A percentile compares a stretch with the other conserved stretches of the same genome.
Evolutionary conservation across 352 stramenopile genomes (phyloP).

Genomic region (Phytophthora hibernalis): DNA sequence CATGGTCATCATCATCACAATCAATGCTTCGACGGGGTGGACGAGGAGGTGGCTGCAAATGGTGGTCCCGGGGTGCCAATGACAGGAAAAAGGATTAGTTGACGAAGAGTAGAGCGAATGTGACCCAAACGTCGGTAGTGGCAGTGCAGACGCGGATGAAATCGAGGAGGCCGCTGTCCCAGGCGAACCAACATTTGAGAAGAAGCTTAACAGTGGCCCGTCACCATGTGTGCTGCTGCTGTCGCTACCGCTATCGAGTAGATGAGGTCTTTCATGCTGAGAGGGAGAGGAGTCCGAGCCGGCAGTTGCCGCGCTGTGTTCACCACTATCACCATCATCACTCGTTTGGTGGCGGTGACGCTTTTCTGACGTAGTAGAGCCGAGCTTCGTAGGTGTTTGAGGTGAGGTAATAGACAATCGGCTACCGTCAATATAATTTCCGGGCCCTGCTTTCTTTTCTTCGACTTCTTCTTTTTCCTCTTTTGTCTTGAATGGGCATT

Average conservation of each 20-base stretch:
- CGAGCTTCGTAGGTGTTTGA: slow-evolving; percentile 14
- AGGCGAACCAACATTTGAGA: slow-evolving; percentile 47
- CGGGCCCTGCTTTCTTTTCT: slow-evolving; percentile 26
- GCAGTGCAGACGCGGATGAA: slow-evolving; percentile 36
- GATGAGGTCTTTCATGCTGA: slow-evolving; percentile 24
- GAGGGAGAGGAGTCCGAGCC: slow-evolving; percentile 37
- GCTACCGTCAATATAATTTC: slow-evolving; percentile 1
- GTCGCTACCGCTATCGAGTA: slow-evolving; percentile 29
- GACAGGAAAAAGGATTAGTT: slow-evolving; percentile 59
- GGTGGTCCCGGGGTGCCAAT: slow-evolving; percentile 42
- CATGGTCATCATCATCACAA: slow-evolving; percentile 26
- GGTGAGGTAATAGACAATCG: neutral
- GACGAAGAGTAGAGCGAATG: slow-evolving; percentile 56
- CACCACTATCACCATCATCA: slow-evolving; percentile 23
- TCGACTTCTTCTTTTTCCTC: slow-evolving; percentile 39
- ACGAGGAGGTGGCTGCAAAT: slow-evolving; percentile 9
- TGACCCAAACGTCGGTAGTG: slow-evolving; percentile 48
- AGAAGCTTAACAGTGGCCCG: slow-evolving; percentile 42
- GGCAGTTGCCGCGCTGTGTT: slow-evolving; percentile 34
- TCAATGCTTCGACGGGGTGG: slow-evolving; percentile 24
- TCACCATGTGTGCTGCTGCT: slow-evolving; percentile 29
- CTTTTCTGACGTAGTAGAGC: slow-evolving; percentile 3
- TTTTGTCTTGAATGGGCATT: slow-evolving; percentile 29
- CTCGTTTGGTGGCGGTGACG: neutral
- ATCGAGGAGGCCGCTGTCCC: slow-evolving; percentile 22